phyloP scores from a whole-genome alignment of 495 filamentous ascomycete species.

The Aspergillus nanangensis region DNA sequence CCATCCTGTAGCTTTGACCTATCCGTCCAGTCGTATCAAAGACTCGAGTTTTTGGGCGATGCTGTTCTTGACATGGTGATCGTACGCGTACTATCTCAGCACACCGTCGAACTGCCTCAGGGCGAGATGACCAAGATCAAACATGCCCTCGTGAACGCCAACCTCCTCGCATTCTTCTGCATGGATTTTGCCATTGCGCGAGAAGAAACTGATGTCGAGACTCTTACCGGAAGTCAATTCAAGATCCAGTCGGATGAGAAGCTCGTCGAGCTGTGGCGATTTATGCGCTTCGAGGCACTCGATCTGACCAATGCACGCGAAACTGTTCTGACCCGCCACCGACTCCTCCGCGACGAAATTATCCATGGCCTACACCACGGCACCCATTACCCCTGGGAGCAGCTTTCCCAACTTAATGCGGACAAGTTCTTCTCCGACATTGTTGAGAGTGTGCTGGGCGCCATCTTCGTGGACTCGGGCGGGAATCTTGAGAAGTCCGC shows the following conservation, averaged over 20 bases:
- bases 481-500: slow-evolving; percentile 55
- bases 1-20: slow-evolving; percentile 56
- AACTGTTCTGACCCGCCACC: slow-evolving; percentile 42
- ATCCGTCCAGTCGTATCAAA: slow-evolving; percentile 66
- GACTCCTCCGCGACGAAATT: slow-evolving; percentile 45
- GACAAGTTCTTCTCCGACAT: slow-evolving; percentile 87
- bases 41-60: slow-evolving; percentile 90
- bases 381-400: slow-evolving; percentile 67
- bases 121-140: slow-evolving; percentile 69
- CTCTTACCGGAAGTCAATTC: neutral
- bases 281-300: slow-evolving; percentile 56
- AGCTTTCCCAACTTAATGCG: slow-evolving; percentile 58
- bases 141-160: slow-evolving; percentile 74
- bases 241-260: slow-evolving; percentile 4
- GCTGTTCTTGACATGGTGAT: slow-evolving; percentile 79
- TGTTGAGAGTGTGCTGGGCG: slow-evolving; percentile 76
- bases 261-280: slow-evolving; percentile 52
- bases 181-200: slow-evolving; percentile 39
- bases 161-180: slow-evolving; percentile 83
- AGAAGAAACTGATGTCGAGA: slow-evolving; percentile 8
- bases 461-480: slow-evolving; percentile 75
- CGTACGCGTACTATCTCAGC: slow-evolving; percentile 46
- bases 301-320: slow-evolving; percentile 44
- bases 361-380: slow-evolving; percentile 40
- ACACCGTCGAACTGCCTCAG: slow-evolving; percentile 47